Evolutionary conservation across 306 rosid genomes (phyloP).

Genomic region (Herpetospermum pedunculosum): DNA sequence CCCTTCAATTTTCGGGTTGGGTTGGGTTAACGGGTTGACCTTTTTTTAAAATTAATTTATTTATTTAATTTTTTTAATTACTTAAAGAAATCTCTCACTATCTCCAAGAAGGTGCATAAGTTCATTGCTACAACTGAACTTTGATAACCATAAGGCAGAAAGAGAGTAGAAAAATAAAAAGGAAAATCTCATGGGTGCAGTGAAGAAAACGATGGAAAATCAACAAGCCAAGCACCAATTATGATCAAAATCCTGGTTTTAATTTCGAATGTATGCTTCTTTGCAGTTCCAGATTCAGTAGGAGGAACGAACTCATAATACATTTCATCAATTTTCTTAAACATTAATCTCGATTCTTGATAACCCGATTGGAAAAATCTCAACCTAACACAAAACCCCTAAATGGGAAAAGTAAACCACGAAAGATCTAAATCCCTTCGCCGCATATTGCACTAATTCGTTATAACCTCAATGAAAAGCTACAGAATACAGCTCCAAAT

Average conservation of each 20-base stretch:
- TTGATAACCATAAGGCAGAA: background rate
- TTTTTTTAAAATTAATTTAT: no score
- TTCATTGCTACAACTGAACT: background rate
- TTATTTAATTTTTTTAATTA: no score
- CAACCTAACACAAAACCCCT: background rate
- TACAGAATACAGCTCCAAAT: background rate
- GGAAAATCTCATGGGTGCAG: background rate
- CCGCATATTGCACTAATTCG: background rate
- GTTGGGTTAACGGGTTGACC: no score
- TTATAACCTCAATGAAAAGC: background rate
- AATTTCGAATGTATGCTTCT: background rate
- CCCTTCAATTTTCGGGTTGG: no score
- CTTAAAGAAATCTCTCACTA: background rate
- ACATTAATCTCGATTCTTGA: background rate
- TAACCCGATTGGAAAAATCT: background rate
- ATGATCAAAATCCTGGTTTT: background rate
- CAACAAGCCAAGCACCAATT: background rate
- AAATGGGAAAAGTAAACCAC: background rate
- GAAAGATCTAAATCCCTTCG: constrained; percentile 3
- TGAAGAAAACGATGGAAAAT: background rate
- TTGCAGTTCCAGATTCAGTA: background rate
- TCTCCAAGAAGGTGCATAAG: background rate
- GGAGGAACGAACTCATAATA: background rate
- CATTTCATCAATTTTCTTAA: background rate
- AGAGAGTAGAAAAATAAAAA: background rate